Conservation (phyloP, 2,329 filamentous ascomycete species). For the Penicillium polonicum region DNA sequence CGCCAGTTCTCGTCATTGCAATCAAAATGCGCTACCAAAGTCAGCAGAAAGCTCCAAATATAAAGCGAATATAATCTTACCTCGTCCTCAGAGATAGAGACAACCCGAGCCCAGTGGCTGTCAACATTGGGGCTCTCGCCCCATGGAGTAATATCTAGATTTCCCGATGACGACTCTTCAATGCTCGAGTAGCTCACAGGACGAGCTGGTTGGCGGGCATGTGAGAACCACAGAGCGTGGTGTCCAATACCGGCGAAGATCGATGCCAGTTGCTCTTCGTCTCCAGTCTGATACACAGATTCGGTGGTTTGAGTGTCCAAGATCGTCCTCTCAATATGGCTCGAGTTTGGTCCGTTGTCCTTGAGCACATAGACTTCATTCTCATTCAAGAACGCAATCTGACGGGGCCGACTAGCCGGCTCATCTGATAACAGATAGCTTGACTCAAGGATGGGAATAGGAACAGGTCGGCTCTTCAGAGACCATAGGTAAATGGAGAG, state of each 20-base stretch:
- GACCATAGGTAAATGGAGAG: constrained; percentile 71
- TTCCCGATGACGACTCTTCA: constrained; percentile 12
- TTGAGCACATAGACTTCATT: constrained; percentile 46
- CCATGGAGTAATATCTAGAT: constrained; percentile 27
- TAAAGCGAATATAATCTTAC: constrained; percentile 25
- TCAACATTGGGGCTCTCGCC: constrained; percentile 35
- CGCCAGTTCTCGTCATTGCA: constrained; percentile 72
- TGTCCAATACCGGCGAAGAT: constrained; percentile 40
- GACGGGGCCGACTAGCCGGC: constrained; percentile 36
- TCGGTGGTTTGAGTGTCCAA: constrained; percentile 36
- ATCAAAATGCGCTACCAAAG: constrained; percentile 49
- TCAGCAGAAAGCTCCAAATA: constrained; percentile 14
- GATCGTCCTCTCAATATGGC: constrained; percentile 34
- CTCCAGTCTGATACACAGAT: constrained; percentile 31
- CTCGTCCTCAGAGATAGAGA: constrained; percentile 40
- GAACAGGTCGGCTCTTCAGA: constrained; percentile 47
- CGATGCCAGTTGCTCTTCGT: constrained; percentile 36
- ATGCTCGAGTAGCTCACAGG: constrained; percentile 36
- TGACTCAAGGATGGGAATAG: constrained; percentile 39
- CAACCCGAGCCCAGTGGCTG: constrained; percentile 41
- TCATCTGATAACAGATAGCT: constrained; percentile 37
- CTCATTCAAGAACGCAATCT: constrained; percentile 49
- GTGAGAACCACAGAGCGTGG: constrained; percentile 40
- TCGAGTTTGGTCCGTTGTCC: constrained; percentile 31
- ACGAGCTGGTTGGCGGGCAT: constrained; percentile 25